These are phyloP conservation scores for Crataegus laevigata DNA, from an alignment of 306 rosid species.

Conservation along the genomic window DNA sequence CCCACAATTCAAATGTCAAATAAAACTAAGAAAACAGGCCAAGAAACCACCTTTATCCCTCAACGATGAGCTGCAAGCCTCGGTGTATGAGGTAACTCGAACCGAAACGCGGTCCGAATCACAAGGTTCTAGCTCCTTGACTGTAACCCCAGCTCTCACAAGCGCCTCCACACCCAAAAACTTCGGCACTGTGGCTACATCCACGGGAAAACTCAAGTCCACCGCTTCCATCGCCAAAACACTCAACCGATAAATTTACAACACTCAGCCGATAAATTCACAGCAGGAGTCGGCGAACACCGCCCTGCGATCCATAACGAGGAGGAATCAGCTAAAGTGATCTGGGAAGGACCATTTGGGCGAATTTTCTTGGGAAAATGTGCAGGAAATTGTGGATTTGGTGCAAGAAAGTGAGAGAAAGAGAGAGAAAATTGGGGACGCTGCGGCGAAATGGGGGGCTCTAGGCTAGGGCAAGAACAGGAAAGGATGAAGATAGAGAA, in stretches of 20 bases:
- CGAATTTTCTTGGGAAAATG: neutral
- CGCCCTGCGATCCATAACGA: slow-evolving; percentile 18
- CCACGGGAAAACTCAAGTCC: slow-evolving; percentile 46
- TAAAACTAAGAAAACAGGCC: neutral
- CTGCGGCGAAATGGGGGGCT: slow-evolving; percentile 46
- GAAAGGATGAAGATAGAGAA: slow-evolving; percentile 35
- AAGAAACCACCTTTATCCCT: slow-evolving; percentile 28
- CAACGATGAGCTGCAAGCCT: slow-evolving; percentile 28
- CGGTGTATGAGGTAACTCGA: slow-evolving; percentile 21
- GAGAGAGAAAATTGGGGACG: slow-evolving; percentile 23
- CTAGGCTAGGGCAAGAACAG: slow-evolving; percentile 97
- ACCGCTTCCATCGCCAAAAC: slow-evolving; percentile 47
- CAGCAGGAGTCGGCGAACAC: neutral
- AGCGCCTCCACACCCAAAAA: slow-evolving; percentile 59
- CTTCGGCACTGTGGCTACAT: slow-evolving; percentile 35
- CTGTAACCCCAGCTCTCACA: slow-evolving; percentile 32
- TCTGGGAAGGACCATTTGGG: neutral
- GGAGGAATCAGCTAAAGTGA: neutral
- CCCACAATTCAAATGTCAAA: neutral
- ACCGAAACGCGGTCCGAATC: slow-evolving; percentile 27
- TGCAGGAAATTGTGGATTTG: neutral
- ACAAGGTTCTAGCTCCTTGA: slow-evolving; percentile 40
- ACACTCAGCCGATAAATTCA: neutral
- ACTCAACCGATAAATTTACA: neutral
- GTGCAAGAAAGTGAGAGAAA: slow-evolving; percentile 4